Evolutionary conservation across 805 yeast genomes (phyloP), one percentile per base, ranked within the genome.

Genomic region (Pichia ethanolica): DNA sequence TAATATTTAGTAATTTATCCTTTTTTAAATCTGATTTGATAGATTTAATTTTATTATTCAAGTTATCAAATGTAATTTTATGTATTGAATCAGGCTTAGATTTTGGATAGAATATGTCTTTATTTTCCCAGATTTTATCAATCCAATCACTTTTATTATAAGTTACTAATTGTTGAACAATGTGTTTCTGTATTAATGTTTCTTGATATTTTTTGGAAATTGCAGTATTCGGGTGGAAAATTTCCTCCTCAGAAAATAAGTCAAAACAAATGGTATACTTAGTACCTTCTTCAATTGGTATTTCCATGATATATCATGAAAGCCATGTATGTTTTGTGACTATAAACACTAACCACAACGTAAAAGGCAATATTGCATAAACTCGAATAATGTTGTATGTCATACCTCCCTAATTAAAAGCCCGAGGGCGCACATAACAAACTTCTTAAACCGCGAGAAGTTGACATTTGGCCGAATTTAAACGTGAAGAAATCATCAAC

Each of bases 191-290:
- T 7, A 45, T 20, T 34, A 49, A 25, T 5, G 40, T 45, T 11
- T 45, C 20, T 11, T 42, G 6, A 13, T 49, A 49, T 2, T 9
- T 3, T n/a, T 33, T 25, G 2, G 49, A 36, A 5, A 35, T 45
- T 7, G 12, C 35, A n/a, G 48, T 42, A 11, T 34, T 30, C n/a
- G 33, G 8, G 20, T 42, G 40, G 7, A 49, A 42, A 27, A 49
- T n/a, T 1, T 45, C 39, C 1, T 30, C 5, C 12, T 35, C 32
- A 3, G 43, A 20, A 30, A 49, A 49, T 7, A 45, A 20, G 30
- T 49, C 52, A 35, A 49, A 49, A 45, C 43, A 41, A n/a, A 49
- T 32, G 9, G 46, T 49, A 26, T 41, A 49, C 20, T 39, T 44
- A 8, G 44, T 34, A 8, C 12, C 7, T 26, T 25, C 39, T 11